These are phyloP conservation scores for Hygrocybe coccinea DNA, from an alignment of 768 basidiomycete genomes.

Conservation along the genomic window DNA sequence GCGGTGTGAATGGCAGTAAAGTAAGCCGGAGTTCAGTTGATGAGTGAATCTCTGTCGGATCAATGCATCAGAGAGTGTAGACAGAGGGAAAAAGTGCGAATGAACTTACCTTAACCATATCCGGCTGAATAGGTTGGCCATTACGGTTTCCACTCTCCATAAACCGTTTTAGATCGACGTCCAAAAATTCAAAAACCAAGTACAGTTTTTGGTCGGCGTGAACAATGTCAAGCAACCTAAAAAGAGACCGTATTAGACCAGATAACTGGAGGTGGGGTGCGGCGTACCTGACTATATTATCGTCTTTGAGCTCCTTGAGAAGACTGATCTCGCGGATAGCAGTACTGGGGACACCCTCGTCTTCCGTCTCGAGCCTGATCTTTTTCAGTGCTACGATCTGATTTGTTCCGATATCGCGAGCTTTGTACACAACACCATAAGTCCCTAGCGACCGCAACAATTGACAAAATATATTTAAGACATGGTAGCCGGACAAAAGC, in stretches of 20 bases:
- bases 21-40: constrained; percentile 84
- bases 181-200: constrained; percentile 96
- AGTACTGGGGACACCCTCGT: constrained; percentile 97
- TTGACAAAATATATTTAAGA: constrained; percentile 13
- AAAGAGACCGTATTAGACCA: background rate
- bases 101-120: constrained; percentile 72
- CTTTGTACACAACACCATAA: constrained; percentile 98
- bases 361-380: constrained; percentile 95
- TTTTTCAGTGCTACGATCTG: constrained; percentile 96
- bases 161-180: constrained; percentile 94
- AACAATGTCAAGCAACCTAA: constrained; percentile 90
- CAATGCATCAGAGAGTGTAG: background rate
- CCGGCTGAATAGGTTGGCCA: constrained; percentile 65
- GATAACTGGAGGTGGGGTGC: background rate
- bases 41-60: constrained; percentile 86
- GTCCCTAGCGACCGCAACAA: constrained; percentile 56
- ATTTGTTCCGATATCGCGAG: constrained; percentile 72
- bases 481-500: background rate
- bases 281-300: constrained; percentile 86
- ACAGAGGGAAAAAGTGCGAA: constrained; percentile 1
- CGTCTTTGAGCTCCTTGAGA: constrained; percentile 93
- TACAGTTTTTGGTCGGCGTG: constrained; percentile 97
- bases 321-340: constrained; percentile 98
- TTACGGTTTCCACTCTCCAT: constrained; percentile 82
- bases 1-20: constrained; percentile 92